phyloP scores from a whole-genome alignment of 169 alveolate genomes.

The Cryptosporidium ubiquitum region DNA sequence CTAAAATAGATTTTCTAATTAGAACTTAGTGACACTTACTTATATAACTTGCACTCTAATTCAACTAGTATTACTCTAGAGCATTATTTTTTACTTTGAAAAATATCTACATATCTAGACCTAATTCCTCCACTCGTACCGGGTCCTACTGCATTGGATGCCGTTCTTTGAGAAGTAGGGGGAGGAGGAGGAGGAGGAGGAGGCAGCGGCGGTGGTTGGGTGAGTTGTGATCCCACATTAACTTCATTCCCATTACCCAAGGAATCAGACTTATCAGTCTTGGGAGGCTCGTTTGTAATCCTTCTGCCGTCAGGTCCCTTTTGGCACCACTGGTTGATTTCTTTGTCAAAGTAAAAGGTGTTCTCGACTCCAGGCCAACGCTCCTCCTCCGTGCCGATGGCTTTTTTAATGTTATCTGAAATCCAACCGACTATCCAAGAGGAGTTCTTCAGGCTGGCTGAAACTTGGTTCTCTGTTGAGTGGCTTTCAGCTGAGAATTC shows the following conservation, averaged over 20 bases:
- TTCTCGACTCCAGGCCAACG: constrained; percentile 79
- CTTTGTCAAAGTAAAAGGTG: constrained; percentile 75
- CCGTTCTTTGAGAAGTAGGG: not conserved
- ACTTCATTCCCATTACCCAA: not conserved
- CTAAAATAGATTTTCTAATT: not conserved
- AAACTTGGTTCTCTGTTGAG: not conserved
- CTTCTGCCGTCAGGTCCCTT: constrained; percentile 66
- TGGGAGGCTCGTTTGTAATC: constrained; percentile 7
- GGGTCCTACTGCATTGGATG: not conserved
- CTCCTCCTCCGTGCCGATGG: constrained; percentile 74
- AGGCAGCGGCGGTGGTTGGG: not conserved
- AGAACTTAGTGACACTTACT: not conserved
- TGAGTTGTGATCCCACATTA: not conserved
- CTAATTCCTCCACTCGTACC: constrained; percentile 16
- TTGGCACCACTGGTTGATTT: constrained; percentile 75
- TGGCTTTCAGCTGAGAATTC: not conserved
- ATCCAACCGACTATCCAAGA: constrained; percentile 75
- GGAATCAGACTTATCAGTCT: not conserved
- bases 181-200: constrained; percentile 17
- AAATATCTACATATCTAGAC: constrained; percentile 67
- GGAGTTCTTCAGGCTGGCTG: not conserved
- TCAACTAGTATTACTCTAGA: constrained; percentile 9
- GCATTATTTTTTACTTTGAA: constrained; percentile 19
- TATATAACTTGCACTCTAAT: constrained; percentile 1
- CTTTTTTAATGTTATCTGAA: constrained; percentile 75